Conservation (phyloP, 192 early-diverging fungal species). For the Backusella psychrophila region DNA sequence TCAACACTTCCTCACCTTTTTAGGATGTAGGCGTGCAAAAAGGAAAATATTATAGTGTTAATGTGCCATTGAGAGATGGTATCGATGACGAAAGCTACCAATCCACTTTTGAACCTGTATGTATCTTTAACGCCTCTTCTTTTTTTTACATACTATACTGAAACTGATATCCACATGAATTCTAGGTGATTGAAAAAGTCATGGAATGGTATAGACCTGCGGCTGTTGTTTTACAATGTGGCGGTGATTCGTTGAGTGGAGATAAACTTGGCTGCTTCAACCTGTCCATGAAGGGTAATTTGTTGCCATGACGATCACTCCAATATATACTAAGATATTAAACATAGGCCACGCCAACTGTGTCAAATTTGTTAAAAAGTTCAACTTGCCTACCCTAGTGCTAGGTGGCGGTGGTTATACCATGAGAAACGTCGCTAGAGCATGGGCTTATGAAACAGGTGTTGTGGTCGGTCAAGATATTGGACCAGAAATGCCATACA, state of each 20-base stretch:
- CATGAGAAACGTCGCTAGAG: slow-evolving; percentile 92
- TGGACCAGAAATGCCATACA: slow-evolving; percentile 78
- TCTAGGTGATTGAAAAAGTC: slow-evolving; percentile 85
- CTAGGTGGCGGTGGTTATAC: slow-evolving; percentile 98
- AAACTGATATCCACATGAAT: neutral
- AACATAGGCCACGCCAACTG: slow-evolving; percentile 84
- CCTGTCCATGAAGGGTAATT: slow-evolving; percentile 76
- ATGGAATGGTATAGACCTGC: slow-evolving; percentile 93
- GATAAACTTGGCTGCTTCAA: slow-evolving; percentile 97
- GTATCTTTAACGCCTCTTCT: slow-evolving; percentile 18
- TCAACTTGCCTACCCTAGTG: slow-evolving; percentile 88
- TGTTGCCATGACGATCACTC: neutral
- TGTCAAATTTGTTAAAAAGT: slow-evolving; percentile 87
- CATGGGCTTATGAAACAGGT: slow-evolving; percentile 95
- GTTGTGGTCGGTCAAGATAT: slow-evolving; percentile 75
- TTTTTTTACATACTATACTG: neutral
- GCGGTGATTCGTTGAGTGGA: slow-evolving; percentile 93
- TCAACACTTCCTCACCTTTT: slow-evolving; percentile 8
- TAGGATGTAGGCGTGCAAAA: slow-evolving; percentile 85
- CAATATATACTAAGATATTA: neutral
- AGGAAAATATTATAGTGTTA: slow-evolving; percentile 93
- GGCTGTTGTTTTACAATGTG: slow-evolving; percentile 94
- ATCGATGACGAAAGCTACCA: slow-evolving; percentile 93
- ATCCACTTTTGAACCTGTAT: slow-evolving; percentile 59
- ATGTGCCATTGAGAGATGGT: slow-evolving; percentile 92